Evolutionary conservation across 441 rosid genomes (phyloP), one percentile per base, ranked within the genome.

Genomic region (Arabidopsis hybrid): DNA sequence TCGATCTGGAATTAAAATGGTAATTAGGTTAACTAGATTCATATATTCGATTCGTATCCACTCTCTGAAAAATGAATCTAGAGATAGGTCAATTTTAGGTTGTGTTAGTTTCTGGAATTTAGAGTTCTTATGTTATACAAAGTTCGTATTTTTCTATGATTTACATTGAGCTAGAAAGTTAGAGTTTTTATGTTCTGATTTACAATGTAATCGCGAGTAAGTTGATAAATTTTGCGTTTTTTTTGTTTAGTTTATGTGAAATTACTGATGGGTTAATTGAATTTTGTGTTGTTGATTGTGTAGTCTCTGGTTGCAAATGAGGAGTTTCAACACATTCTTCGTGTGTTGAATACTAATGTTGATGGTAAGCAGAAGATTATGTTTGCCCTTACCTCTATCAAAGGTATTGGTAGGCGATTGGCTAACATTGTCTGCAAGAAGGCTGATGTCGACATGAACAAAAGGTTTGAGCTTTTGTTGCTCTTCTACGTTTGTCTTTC

Each of bases 351-450:
- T 82, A 90, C 96, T 34, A 92, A 92, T 74, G 97, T 92, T 6
- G 97, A 92, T 83, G 97, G 97, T 1, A 92, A 90, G 78, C 96
- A 92, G 72, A 92, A 88, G 84, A 92, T 92, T 34, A 87, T 92
- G 97, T 90, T 90, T 68, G 96, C 97, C 36, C 89, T 90, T 5
- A 92, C 97, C 74, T 90, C 97, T 58, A 92, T 92, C 79, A 92
- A 92, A 64, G 97, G 97, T 82, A 87, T 92, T 62, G 97, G 97
- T n/a, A 91, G 96, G 79, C 82, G 97, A 45, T 80, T 92, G 31
- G 96, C 97, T 21, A 92, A 92, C 87, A 87, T 90, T 56, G 94
- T 84, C 70, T 90, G 97, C 92, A 91, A 91, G 89, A 91, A 91
- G 74, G 97, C 97, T 16, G 96, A 91, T 73, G 92, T 92, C 38